phyloP scores from a whole-genome alignment of 352 stramenopile species.

The Phytopythium vexans region DNA sequence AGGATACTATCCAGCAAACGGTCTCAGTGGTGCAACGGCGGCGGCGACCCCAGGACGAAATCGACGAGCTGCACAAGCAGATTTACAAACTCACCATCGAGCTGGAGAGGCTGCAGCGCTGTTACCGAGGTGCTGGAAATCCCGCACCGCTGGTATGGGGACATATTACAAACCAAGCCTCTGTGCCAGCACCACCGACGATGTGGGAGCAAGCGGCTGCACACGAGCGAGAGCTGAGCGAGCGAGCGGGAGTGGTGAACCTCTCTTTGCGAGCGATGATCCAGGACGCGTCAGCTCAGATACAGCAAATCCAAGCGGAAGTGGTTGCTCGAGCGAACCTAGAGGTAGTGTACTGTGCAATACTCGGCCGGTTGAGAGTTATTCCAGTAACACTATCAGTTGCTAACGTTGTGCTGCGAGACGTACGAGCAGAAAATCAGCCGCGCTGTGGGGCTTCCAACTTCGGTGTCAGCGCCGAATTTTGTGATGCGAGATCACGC shows the following conservation, averaged over 20 bases:
- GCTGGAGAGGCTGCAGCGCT: conserved; percentile 1
- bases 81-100: conserved; percentile 1
- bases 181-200: background rate
- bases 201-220: too few species aligned
- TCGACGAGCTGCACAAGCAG: conserved; percentile 1
- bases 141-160: background rate
- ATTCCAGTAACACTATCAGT: too few species aligned
- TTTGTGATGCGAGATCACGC: conserved; percentile 8
- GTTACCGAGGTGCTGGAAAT: background rate
- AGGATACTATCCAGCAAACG: background rate
- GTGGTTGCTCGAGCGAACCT: too few species aligned
- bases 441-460: background rate
- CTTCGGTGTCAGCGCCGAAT: background rate
- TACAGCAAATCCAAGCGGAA: too few species aligned
- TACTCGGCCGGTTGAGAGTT: too few species aligned
- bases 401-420: too few species aligned
- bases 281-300: too few species aligned
- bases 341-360: too few species aligned
- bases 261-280: too few species aligned
- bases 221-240: too few species aligned
- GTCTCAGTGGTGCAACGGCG: background rate
- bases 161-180: background rate
- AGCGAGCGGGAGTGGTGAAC: too few species aligned
- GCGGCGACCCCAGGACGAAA: conserved; percentile 3
- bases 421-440: background rate